Conservation (phyloP, 768 basidiomycete genomes). For the Heimioporus sp. region DNA sequence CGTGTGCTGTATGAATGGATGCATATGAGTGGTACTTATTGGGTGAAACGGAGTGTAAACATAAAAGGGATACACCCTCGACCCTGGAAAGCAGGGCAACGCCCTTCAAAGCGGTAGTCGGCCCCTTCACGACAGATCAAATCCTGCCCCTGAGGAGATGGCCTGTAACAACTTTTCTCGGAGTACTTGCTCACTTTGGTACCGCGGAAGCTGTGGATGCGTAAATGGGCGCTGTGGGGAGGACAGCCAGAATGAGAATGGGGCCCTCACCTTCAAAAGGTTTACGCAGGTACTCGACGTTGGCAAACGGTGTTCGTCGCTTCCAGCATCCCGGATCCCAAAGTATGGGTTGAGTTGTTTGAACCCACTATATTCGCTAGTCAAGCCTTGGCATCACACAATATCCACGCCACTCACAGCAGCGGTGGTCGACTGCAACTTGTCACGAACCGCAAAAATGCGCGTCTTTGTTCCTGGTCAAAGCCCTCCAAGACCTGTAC, state of each 20-base stretch:
- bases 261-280: conserved; percentile 67
- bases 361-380: conserved; percentile 56
- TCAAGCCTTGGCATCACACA: no score
- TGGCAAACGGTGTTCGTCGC: conserved; percentile 67
- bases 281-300: conserved; percentile 90
- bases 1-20: not conserved
- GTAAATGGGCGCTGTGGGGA: no score
- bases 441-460: conserved; percentile 87
- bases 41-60: no score
- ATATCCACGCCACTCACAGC: conserved; percentile 47
- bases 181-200: conserved; percentile 60
- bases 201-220: conserved; percentile 59
- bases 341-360: conserved; percentile 87
- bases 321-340: conserved; percentile 78
- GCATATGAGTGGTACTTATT: not conserved
- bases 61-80: not conserved
- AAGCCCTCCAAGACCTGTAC: conserved; percentile 73
- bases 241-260: not conserved
- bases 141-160: conserved; percentile 85
- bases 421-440: conserved; percentile 89
- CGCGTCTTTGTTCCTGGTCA: conserved; percentile 73
- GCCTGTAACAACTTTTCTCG: conserved; percentile 80
- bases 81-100: not conserved
- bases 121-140: conserved; percentile 73
- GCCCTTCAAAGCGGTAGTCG: not conserved